Conservation (phyloP, 768 basidiomycete genomes). For the Pulveroboletus frians region DNA sequence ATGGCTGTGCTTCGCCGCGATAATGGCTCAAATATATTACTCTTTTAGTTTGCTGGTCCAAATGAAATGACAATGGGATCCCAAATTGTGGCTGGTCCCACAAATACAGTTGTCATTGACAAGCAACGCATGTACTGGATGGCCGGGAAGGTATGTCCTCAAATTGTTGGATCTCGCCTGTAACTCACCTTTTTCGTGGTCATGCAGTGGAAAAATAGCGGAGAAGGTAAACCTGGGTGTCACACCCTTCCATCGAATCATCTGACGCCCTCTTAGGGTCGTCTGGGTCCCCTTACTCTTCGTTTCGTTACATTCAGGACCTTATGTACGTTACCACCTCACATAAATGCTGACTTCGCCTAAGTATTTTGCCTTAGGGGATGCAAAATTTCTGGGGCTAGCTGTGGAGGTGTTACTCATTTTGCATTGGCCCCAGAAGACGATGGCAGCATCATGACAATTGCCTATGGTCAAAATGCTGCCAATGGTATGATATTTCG, state of each 20-base stretch:
- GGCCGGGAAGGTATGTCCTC: conserved; percentile 61
- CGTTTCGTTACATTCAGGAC: conserved; percentile 83
- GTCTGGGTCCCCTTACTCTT: conserved; percentile 82
- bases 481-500: conserved; percentile 51
- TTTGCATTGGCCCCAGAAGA: conserved; percentile 76
- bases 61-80: conserved; percentile 58
- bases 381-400: conserved; percentile 66
- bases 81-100: conserved; percentile 70
- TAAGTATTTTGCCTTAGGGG: conserved; percentile 42
- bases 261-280: conserved; percentile 57
- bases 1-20: conserved; percentile 1
- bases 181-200: conserved; percentile 11
- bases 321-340: conserved; percentile 52
- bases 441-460: conserved; percentile 71
- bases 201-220: conserved; percentile 86
- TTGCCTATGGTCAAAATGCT: conserved; percentile 84
- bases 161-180: neutral
- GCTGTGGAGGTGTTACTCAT: conserved; percentile 86
- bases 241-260: neutral
- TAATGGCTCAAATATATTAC: neutral
- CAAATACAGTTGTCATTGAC: conserved; percentile 81
- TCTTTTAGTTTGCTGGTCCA: conserved; percentile 65
- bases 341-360: neutral
- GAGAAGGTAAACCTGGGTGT: conserved; percentile 56
- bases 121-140: conserved; percentile 83